Evolutionary conservation across 169 alveolate genomes (phyloP), one percentile per base, ranked within the genome.

Genomic region (Neospora caninum): DNA sequence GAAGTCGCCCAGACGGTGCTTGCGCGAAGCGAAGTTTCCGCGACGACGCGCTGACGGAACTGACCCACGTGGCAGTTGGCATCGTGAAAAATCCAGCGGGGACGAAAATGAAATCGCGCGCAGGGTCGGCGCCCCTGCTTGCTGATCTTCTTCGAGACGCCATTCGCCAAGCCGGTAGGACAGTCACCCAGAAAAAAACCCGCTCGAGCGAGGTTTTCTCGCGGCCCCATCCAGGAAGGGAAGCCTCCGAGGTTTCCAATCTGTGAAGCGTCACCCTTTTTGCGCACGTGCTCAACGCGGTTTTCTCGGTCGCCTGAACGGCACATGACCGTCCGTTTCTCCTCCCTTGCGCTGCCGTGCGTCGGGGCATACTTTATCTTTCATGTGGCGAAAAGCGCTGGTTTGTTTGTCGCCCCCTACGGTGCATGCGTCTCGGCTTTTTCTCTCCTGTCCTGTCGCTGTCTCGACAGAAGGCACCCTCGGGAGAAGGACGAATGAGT

Each of bases 111-210:
- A 98, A 98, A 92, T 98, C 99, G 38, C 95, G 99, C 73, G 95
- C 97, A 43, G 95, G 91, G 13, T 93, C 94, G 84, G 97, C 98
- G 67, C 98, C 98, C 34, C 99, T 98, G 95, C 97, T 99, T 64
- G 94, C 96, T 84, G 98, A 97, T 88, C 96, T 99, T 54, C 97
- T 99, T 69, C 99, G 98, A 92, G 99, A 98, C 95, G 99, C 99
- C 2, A 98, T 98, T 58, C 97, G 96, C 34, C 95, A 99, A 91
- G 99, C 99, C 29, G 96, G 97, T 67, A 95, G 94, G 42, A 98
- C 98, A 95, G 58, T 13, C 22, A 13, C 4, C 22, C 13, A 7
- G 58, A 13, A 49, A 49, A 49, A 7, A 49, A 49, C 13, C 13
- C 58, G 13, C n/a, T n/a, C n/a, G n/a, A n/a, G n/a, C n/a, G n/a